Conservation (phyloP, 768 basidiomycete species). For the Russula olivacea region DNA sequence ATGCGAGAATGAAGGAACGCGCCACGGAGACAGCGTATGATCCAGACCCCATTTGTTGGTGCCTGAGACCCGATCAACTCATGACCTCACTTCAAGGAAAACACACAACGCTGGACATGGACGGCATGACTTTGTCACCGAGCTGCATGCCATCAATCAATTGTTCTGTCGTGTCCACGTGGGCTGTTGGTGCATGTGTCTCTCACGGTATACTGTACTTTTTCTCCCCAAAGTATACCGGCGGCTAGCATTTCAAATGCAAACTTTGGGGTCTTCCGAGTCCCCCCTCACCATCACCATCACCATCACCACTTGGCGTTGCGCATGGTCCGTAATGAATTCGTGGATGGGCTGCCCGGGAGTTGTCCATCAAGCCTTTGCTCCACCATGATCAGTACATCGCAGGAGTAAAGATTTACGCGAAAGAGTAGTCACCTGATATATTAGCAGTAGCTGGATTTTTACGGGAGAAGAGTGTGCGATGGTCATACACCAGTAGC, state of each 20-base stretch:
- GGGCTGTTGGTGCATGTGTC: not conserved
- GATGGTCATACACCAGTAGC: not conserved
- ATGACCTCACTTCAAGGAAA: not conserved
- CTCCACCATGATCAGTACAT: not conserved
- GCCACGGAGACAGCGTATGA: not conserved
- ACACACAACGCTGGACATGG: not conserved
- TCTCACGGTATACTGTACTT: not conserved
- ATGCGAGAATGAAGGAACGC: not conserved
- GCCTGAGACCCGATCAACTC: conserved; percentile 2
- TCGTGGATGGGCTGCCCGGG: not conserved
- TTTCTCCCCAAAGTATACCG: not conserved
- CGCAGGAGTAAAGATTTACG: not conserved
- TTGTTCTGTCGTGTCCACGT: not conserved
- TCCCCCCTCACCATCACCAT: not conserved
- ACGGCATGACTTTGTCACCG: not conserved
- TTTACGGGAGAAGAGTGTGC: not conserved
- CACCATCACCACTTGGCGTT: not conserved
- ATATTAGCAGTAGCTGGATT: not conserved
- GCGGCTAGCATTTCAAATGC: conserved; percentile 11
- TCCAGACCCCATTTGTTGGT: conserved; percentile 6
- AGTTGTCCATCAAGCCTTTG: not conserved
- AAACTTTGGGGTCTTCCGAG: not conserved
- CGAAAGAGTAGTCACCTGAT: not conserved
- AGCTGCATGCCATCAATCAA: not conserved
- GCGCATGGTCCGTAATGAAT: not conserved